Conservation (phyloP, 1,284 basidiomycete genomes). For the Grifola frondosa region DNA sequence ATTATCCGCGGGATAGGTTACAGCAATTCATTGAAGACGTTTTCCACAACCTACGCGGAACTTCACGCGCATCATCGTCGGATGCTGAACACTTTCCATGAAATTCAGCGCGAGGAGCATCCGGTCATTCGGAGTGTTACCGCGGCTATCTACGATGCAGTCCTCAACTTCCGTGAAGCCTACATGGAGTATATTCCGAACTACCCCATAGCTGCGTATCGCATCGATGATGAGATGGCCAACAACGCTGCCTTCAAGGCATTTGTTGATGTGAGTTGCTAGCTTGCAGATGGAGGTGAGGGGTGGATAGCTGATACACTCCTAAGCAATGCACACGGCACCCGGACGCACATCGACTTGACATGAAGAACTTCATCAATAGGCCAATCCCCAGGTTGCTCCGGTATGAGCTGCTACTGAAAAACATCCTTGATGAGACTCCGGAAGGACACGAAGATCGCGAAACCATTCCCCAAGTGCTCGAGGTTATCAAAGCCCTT, state of each 20-base stretch:
- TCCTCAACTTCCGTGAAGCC: constrained; percentile 89
- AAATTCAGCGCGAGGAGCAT: constrained; percentile 89
- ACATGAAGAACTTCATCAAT: constrained; percentile 88
- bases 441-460: constrained; percentile 76
- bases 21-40: constrained; percentile 84
- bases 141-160: constrained; percentile 84
- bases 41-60: constrained; percentile 89
- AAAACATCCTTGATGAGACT: constrained; percentile 74
- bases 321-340: constrained; percentile 67
- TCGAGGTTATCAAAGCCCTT: constrained; percentile 82
- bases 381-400: constrained; percentile 87
- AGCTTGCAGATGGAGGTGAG: neutral
- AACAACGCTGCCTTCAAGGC: constrained; percentile 77
- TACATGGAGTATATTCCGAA: constrained; percentile 93
- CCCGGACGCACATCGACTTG: constrained; percentile 73
- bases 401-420: constrained; percentile 86
- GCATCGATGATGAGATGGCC: constrained; percentile 86
- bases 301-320: neutral
- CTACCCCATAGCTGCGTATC: constrained; percentile 91
- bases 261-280: constrained; percentile 74
- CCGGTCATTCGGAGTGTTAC: constrained; percentile 83
- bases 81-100: constrained; percentile 79
- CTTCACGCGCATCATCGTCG: constrained; percentile 73
- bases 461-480: constrained; percentile 76
- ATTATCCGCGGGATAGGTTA: constrained; percentile 73